These are phyloP conservation scores for Aspergillus sojae DNA, from an alignment of 2,329 filamentous ascomycete species.

Conservation along the genomic window DNA sequence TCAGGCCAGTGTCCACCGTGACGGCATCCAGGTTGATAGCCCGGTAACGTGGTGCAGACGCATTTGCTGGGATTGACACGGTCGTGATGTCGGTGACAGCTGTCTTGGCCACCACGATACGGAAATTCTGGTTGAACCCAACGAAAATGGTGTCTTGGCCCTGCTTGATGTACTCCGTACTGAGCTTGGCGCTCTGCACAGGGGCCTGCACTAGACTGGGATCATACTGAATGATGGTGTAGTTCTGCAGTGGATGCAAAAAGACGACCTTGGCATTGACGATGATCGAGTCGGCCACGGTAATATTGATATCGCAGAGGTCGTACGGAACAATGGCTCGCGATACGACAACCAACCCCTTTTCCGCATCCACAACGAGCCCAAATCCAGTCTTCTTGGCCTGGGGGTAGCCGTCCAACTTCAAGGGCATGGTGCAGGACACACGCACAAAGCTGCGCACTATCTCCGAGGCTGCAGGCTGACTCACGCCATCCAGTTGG, in stretches of 20 bases:
- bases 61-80: constrained; percentile 92
- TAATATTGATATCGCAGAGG: constrained; percentile 93
- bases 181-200: constrained; percentile 84
- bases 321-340: constrained; percentile 94
- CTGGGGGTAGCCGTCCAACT: constrained; percentile 96
- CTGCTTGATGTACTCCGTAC: constrained; percentile 81
- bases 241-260: constrained; percentile 95
- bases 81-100: constrained; percentile 97
- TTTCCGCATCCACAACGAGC: constrained; percentile 93
- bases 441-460: constrained; percentile 95
- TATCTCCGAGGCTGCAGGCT: constrained; percentile 88
- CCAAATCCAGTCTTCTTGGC: constrained; percentile 94
- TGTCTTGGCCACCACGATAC: constrained; percentile 90
- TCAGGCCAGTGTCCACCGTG: constrained; percentile 91
- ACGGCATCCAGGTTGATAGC: constrained; percentile 96
- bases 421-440: constrained; percentile 88
- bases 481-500: constrained; percentile 81
- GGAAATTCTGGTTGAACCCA: constrained; percentile 94
- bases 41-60: constrained; percentile 85
- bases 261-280: constrained; percentile 94
- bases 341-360: constrained; percentile 92
- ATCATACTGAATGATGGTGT: constrained; percentile 93
- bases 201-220: constrained; percentile 90
- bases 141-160: constrained; percentile 95
- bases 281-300: constrained; percentile 94